These are phyloP conservation scores for Penicillium bovifimosum DNA, from an alignment of 495 filamentous ascomycete species.

Conservation along the genomic window DNA sequence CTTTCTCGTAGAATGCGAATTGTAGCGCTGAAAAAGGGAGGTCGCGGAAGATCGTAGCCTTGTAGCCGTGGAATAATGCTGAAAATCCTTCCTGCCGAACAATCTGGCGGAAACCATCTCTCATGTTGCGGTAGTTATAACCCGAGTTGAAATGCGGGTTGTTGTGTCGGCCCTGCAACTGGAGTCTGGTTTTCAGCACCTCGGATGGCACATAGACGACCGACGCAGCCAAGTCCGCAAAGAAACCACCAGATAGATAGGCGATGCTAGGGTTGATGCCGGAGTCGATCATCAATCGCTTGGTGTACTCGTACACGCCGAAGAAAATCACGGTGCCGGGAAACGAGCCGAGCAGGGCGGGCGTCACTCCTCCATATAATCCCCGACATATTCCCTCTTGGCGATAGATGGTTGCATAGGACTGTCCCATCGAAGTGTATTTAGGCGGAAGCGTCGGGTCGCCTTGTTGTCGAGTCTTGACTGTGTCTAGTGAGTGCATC, in stretches of 20 bases:
- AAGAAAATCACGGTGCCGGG: conserved; percentile 95
- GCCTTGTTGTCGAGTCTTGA: conserved; percentile 98
- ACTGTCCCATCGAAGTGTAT: conserved; percentile 81
- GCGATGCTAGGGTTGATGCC: conserved; percentile 74
- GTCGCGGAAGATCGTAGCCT: conserved; percentile 87
- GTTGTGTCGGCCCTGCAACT: conserved; percentile 90
- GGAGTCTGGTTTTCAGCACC: conserved; percentile 90
- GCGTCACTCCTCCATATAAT: conserved; percentile 87
- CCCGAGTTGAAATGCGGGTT: conserved; percentile 89
- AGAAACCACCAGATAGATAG: conserved; percentile 81
- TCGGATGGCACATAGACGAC: conserved; percentile 93
- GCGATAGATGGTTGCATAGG: conserved; percentile 85
- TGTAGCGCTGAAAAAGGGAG: conserved; percentile 93
- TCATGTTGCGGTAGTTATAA: conserved; percentile 82
- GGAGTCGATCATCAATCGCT: conserved; percentile 76
- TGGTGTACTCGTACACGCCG: conserved; percentile 92
- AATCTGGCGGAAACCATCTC: conserved; percentile 79
- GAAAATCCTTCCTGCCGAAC: conserved; percentile 71
- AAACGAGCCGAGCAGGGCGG: conserved; percentile 87
- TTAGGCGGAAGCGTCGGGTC: conserved; percentile 86
- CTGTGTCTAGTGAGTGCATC: conserved; percentile 98
- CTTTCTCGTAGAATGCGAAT: conserved; percentile 97
- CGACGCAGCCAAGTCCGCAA: conserved; percentile 87
- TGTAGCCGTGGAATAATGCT: conserved; percentile 91
- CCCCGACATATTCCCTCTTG: conserved; percentile 86